Evolutionary conservation across 768 basidiomycete species (phyloP), one percentile per base, ranked within the genome.

Genomic region (Amanita exitialis): DNA sequence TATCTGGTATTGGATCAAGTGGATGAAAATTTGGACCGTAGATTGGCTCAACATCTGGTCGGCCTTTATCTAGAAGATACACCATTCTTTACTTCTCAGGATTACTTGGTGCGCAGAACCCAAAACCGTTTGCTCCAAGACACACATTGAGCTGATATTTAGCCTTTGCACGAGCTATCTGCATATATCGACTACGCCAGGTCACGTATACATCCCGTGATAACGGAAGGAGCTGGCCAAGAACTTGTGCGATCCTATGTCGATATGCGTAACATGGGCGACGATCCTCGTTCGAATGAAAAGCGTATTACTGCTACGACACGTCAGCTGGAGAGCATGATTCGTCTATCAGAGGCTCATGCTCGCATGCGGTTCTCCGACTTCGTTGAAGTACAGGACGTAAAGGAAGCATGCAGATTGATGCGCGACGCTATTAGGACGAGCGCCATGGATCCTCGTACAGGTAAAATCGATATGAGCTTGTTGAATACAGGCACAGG

Each of bases 251-350:
- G 74, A 4, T 83, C 86, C 28, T 99, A 99, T 67, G 93, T 96
- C 52, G 86, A 90, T 56, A 88, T 99, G 76, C 87, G 96, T 46
- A 87, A 87, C 61, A 83, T 90, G 60, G 95, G 95, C 18, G 74
- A 85, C 49, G 95, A 98, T 63, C 84, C 91, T 1, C 83, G 91
- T 15, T 78, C 80, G 1, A 80, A 78, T 53, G 95, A 98, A 66
- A 90, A 90, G 62, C 83, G 95, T 10, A 99, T 99, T 66, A 99
- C 96, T 0, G 96, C 96, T 0, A 98, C 96, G 28, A 98, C 96
- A 0, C 81, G 96, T 44, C 95, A 99, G 66, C 80, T 99, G 13
- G 96, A 99, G 67, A 88, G 85, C 58, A 90, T 99, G 82, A 96
- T 99, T 60, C 86, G 94, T 4, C 80, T 99, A 23, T 86, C 88